A percentile compares a stretch with the other conserved stretches of the same genome.
phyloP scores from a whole-genome alignment of 768 basidiomycete genomes.

The Lactarius quietus region DNA sequence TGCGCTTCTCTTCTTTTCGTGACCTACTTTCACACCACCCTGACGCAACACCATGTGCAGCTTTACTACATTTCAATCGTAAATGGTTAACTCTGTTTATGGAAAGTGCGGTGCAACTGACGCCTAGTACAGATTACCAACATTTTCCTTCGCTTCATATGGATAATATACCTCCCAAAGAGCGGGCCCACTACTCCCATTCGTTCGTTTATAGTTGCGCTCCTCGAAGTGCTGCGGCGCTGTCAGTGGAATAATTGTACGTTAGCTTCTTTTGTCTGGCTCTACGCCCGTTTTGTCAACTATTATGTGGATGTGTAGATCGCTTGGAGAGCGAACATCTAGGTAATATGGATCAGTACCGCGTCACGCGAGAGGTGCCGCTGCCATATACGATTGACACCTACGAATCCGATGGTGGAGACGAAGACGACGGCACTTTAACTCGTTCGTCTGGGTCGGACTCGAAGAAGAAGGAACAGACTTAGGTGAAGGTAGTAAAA shows the following conservation, averaged over 20 bases:
- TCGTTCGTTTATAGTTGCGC: constrained; percentile 61
- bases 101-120: neutral
- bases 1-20: constrained; percentile 33
- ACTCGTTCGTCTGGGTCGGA: constrained; percentile 1
- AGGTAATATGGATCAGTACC: constrained; percentile 91
- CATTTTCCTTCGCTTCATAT: constrained; percentile 72
- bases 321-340: constrained; percentile 90
- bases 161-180: constrained; percentile 72
- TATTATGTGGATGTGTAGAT: constrained; percentile 37
- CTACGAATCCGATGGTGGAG: constrained; percentile 46
- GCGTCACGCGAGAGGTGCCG: constrained; percentile 80
- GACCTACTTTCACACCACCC: neutral
- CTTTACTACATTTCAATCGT: constrained; percentile 80
- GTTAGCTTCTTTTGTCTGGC: constrained; percentile 30
- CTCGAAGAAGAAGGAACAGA: neutral
- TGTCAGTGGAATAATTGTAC: constrained; percentile 92
- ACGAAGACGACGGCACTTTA: constrained; percentile 25
- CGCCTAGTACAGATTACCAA: constrained; percentile 55
- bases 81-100: constrained; percentile 25
- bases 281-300: constrained; percentile 3
- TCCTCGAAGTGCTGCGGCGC: constrained; percentile 75
- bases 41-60: constrained; percentile 34
- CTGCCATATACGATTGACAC: constrained; percentile 66
- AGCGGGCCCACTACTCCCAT: constrained; percentile 46
- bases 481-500: too few species aligned